These are phyloP conservation scores for Tetrapyrgos nigripes DNA, from an alignment of 1,284 basidiomycete species.

Conservation along the genomic window DNA sequence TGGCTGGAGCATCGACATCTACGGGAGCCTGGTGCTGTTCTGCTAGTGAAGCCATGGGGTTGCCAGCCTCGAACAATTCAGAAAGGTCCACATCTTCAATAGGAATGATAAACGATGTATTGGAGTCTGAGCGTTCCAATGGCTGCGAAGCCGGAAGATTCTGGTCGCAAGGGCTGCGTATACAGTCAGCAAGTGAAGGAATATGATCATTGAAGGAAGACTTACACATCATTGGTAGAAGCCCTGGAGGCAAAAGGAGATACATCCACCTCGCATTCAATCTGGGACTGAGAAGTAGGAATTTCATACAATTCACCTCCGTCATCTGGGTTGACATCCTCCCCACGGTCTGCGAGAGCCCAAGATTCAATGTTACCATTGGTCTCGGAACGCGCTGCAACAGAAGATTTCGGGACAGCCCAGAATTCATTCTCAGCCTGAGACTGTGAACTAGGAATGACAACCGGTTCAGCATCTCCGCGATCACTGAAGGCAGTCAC, in stretches of 20 bases:
- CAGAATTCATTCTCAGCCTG: constrained; percentile 12
- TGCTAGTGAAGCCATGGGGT: no score
- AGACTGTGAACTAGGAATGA: constrained; percentile 35
- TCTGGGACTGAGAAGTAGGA: constrained; percentile 36
- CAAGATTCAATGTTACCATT: constrained; percentile 16
- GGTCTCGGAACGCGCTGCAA: constrained; percentile 32
- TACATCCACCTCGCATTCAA: constrained; percentile 17
- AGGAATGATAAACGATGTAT: constrained; percentile 5
- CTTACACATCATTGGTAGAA: neutral
- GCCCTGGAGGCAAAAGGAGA: neutral
- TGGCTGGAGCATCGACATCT: neutral
- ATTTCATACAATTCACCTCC: no score
- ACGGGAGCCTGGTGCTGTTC: neutral
- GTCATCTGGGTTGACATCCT: neutral
- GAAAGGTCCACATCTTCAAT: constrained; percentile 9
- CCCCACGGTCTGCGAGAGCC: neutral
- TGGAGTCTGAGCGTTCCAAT: constrained; percentile 7
- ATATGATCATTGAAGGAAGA: neutral
- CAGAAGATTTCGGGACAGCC: neutral
- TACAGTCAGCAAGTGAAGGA: neutral
- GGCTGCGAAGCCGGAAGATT: neutral
- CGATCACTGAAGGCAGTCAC: neutral
- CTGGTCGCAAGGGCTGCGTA: neutral
- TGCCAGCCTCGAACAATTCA: constrained; percentile 1
- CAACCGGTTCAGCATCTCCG: neutral